These are phyloP conservation scores for Phytomonas serpens DNA, from an alignment of 208 protist genomes.

Conservation along the genomic window DNA sequence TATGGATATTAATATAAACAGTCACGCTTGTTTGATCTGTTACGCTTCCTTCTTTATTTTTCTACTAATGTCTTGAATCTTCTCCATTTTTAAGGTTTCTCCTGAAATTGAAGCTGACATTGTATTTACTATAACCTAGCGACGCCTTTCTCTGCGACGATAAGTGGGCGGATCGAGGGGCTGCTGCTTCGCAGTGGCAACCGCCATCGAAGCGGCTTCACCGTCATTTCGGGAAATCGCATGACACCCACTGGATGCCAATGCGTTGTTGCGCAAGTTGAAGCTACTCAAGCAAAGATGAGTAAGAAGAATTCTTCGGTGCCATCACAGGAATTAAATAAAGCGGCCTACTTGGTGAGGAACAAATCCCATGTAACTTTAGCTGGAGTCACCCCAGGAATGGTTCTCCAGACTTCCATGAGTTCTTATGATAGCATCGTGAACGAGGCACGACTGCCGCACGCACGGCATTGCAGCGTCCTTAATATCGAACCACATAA, in stretches of 20 bases:
- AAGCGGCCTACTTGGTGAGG: not conserved
- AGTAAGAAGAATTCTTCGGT: not conserved
- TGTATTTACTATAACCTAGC: not conserved
- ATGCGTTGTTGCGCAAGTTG: constrained; percentile 17
- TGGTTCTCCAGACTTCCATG: constrained; percentile 21
- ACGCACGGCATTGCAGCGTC: not conserved
- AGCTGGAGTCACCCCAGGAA: constrained; percentile 21
- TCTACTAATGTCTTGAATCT: not conserved
- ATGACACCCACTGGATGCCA: constrained; percentile 42
- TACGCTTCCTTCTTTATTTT: not conserved
- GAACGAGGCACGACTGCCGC: not conserved
- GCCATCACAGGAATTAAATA: not conserved
- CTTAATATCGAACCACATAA: not conserved
- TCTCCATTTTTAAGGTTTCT: not conserved
- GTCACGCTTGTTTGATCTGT: not conserved
- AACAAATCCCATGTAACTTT: constrained; percentile 13
- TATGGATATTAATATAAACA: not conserved
- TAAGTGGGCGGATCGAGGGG: not conserved
- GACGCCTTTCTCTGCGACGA: not conserved
- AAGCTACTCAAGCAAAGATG: not conserved
- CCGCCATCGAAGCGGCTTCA: constrained; percentile 1
- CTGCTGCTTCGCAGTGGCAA: not conserved
- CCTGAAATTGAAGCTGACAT: not conserved
- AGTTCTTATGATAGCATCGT: constrained; percentile 14
- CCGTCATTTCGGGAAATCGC: constrained; percentile 22